Base-by-base conservation (phyloP, 192 early-diverging fungal genomes). In the Radiomyces spectabilis region DNA sequence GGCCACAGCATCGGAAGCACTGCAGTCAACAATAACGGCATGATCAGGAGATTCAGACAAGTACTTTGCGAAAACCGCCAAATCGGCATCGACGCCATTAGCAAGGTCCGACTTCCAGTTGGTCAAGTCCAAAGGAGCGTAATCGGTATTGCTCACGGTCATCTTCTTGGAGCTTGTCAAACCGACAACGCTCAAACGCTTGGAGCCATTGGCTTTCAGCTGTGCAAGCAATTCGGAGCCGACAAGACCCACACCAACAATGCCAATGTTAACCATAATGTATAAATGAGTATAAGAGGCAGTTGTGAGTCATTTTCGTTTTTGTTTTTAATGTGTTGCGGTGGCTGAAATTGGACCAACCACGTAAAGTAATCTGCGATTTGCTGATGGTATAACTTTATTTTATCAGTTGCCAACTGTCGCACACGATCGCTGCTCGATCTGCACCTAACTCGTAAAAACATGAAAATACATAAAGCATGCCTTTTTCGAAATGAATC, bases 161-260 rank as follows among this genome's bases (percentile, higher is more conserved):
- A 85, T 84, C 41, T 78, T 77, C 50, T 65, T 70, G 6, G 88
- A 89, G 77, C 89, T 93, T 42, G 85, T 75, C 53, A 97, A 69
- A 15, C 85, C 92, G 10, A 93, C 78, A 4, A 95, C 70, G 21
- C 74, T 72, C 37, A 94, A 72, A 4, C 69, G 61, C 16, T 73
- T 77, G 29, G 51, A 56, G 1, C 68, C 57, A 55, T 82, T 75
- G 25, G 79, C 72, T 2, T 71, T 57, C 10, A 98, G 71, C 74
- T 98, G 95, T 45, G 77, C 71, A 27, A 95, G 68, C 41, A 98
- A 82, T 50, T 86, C 93, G n/a, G 82, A 78, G 55, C 95, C 95
- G 50, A 98, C 95, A 45, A 95, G 84, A 38, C 95, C 95, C 45
- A 92, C 88, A 30, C 95, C 95, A 69, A 98, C 81, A 53, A 98